Base-by-base conservation (phyloP, 805 yeast genomes). In the Teunomyces tritomae region DNA sequence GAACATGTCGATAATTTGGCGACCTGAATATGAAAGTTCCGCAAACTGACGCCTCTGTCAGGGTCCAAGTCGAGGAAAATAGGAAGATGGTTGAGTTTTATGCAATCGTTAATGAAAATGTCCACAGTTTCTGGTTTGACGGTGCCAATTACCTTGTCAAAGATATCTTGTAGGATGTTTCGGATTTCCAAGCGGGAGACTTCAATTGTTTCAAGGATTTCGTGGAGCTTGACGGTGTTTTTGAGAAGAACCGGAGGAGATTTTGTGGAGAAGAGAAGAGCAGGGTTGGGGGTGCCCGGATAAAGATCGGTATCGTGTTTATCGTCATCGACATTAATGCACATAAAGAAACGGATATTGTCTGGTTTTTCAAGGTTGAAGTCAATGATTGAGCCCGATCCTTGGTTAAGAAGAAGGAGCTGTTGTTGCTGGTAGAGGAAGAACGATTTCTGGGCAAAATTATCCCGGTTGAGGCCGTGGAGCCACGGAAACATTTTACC, bases 1-100 rank as follows among this genome's bases (percentile, higher is more conserved):
- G 94, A 77, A 8, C 89, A 73, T 26, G 81, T 73, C 29, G 94
- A 86, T 50, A 85, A 70, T 60, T 89, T 90, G n/a, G 89, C 78
- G 14, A 83, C 86, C 66, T 92, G 98, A 48, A 87, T 81, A 59
- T 87, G 89, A 64, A 90, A 91, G 60, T 91, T 88, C 52, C 97
- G 77, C 46, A 90, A 74, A 3, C 89, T 81, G 5, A 88, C 83
- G 3, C 96, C 94, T 37, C 77, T 72, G 48, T 74, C 80, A 11
- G 90, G 92, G 55, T 86, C 91, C 57, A 83, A 61, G 49, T 78
- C 73, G 44, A 76, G 67, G 56, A 87, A 85, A 7, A 71, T 51
- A 1, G 88, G 88, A 42, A 79, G 53, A 29, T 73, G 62, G 40
- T 67, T 74, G 39, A 75, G 67, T 47, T 44, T 65, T 48, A 66